These are phyloP conservation scores for Syzygium malaccense DNA, from an alignment of 441 rosid species.

Conservation along the genomic window DNA sequence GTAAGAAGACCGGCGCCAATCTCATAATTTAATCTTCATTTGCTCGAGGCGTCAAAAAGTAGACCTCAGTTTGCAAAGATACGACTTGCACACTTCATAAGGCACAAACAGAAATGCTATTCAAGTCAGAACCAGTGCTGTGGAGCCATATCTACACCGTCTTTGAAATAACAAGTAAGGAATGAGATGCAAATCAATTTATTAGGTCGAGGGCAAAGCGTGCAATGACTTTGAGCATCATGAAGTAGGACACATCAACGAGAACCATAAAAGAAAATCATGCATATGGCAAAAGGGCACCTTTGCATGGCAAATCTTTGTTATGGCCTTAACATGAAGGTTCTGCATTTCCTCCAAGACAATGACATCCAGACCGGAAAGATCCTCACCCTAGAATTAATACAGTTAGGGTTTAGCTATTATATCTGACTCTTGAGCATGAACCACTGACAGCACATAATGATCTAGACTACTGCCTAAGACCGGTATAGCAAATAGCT, in stretches of 20 bases:
- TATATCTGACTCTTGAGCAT: neutral
- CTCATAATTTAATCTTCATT: conserved; percentile 15
- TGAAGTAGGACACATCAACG: neutral
- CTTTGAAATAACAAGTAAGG: neutral
- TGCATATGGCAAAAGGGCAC: conserved; percentile 5
- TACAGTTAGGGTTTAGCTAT: neutral
- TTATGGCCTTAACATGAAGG: conserved; percentile 56
- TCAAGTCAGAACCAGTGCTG: neutral
- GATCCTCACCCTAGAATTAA: conserved; percentile 45
- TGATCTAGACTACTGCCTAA: neutral
- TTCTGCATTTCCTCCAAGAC: conserved; percentile 55
- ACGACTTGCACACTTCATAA: conserved; percentile 33
- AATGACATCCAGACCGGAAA: conserved; percentile 28
- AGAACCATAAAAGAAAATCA: neutral
- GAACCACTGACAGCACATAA: neutral
- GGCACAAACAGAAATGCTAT: neutral
- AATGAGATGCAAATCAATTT: neutral
- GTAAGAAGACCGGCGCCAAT: conserved; percentile 9
- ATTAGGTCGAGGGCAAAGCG: neutral
- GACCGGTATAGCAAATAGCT: neutral
- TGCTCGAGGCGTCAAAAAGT: neutral
- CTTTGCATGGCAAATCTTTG: conserved; percentile 57
- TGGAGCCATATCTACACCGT: neutral
- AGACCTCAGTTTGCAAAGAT: conserved; percentile 13
- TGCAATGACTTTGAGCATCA: neutral